Percentiles rank a stretch among this genome's conserved stretches.
Conservation (phyloP, 768 basidiomycete genomes). For the Astraeus odoratus region DNA sequence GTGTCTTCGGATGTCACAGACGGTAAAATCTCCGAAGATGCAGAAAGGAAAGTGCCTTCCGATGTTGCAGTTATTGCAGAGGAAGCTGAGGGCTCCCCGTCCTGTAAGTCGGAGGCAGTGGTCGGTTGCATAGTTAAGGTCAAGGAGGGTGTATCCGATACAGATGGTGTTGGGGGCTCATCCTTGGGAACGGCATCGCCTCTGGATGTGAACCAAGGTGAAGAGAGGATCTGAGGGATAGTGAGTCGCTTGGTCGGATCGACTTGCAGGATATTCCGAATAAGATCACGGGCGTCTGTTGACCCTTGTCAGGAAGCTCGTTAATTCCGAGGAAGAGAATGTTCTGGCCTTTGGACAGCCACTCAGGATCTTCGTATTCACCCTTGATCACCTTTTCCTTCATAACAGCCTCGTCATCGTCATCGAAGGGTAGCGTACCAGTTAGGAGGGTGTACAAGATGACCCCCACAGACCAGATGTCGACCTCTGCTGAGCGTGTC, state of each 20-base stretch:
- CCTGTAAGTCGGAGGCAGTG: constrained; percentile 6
- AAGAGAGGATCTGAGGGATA: constrained; percentile 79
- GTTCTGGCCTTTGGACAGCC: constrained; percentile 75
- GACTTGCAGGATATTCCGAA: constrained; percentile 67
- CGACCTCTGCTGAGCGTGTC: constrained; percentile 62
- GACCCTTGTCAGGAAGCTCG: constrained; percentile 2
- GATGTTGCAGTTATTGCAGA: constrained; percentile 38
- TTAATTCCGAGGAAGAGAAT: not conserved
- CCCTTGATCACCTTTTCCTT: constrained; percentile 76
- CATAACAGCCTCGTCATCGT: constrained; percentile 83
- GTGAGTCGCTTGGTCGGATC: constrained; percentile 71
- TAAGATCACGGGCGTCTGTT: constrained; percentile 79
- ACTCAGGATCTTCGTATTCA: constrained; percentile 87
- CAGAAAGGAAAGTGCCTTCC: constrained; percentile 45
- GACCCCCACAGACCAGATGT: constrained; percentile 91
- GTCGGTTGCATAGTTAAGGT: constrained; percentile 13
- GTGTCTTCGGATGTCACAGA: constrained; percentile 40
- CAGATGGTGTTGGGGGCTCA: constrained; percentile 26
- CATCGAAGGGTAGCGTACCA: constrained; percentile 85
- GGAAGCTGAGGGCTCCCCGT: constrained; percentile 33
- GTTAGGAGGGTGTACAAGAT: constrained; percentile 88
- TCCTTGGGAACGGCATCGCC: constrained; percentile 8
- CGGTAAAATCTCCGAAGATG: constrained; percentile 41
- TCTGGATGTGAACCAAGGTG: constrained; percentile 72
- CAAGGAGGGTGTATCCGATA: constrained; percentile 24